Conservation (phyloP, 2,329 filamentous ascomycete genomes). For the Verticillium longisporum region DNA sequence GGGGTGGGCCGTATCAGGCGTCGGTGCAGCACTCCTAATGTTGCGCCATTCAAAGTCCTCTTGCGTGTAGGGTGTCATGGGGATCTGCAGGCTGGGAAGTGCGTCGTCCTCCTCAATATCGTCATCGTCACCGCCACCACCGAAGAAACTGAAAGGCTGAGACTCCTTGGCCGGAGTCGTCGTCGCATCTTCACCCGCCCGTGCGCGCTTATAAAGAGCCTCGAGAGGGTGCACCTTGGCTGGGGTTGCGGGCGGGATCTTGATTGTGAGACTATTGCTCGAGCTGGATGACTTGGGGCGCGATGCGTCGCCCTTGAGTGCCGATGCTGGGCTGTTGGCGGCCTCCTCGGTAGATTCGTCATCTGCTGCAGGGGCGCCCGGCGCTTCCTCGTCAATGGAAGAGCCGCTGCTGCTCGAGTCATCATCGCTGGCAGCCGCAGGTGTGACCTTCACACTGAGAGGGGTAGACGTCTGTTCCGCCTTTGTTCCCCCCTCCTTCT, state of each 20-base stretch:
- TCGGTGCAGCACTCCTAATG: constrained; percentile 84
- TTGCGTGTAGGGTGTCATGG: constrained; percentile 77
- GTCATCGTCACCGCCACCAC: constrained; percentile 34
- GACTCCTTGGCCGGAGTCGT: background rate
- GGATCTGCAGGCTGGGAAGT: constrained; percentile 30
- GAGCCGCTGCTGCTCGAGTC: constrained; percentile 2
- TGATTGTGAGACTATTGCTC: constrained; percentile 44
- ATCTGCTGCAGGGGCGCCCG: background rate
- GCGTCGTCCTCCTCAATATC: constrained; percentile 25
- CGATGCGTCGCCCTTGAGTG: constrained; percentile 17
- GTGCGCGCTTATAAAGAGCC: constrained; percentile 77
- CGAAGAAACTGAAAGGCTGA: constrained; percentile 62
- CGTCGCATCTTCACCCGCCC: constrained; percentile 29
- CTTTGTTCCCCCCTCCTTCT: constrained; percentile 13
- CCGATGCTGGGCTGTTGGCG: constrained; percentile 4
- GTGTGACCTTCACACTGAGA: background rate
- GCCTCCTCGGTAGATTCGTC: background rate
- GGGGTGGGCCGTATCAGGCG: constrained; percentile 83
- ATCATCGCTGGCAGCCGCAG: constrained; percentile 14
- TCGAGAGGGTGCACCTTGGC: constrained; percentile 75
- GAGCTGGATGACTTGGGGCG: constrained; percentile 46
- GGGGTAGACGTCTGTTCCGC: background rate
- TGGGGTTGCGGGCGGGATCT: constrained; percentile 42
- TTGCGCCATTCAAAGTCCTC: constrained; percentile 70
- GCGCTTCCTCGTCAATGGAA: background rate